A percentile compares a stretch with the other conserved stretches of the same genome.
Evolutionary conservation across 257 asterid species (phyloP).

Genomic region (Solanum peruvianum): DNA sequence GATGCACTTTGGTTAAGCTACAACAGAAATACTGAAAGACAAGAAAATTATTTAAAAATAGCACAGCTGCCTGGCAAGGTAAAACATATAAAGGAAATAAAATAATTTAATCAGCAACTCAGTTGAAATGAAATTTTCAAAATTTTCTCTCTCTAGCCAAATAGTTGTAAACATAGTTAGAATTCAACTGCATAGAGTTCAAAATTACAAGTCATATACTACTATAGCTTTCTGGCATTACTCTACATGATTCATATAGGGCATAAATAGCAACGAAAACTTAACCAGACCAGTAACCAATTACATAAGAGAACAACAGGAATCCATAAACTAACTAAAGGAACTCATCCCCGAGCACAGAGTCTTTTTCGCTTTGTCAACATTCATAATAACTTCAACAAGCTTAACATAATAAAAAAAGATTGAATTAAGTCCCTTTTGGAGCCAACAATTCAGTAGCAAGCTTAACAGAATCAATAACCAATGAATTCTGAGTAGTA

Average conservation of each 20-base stretch:
- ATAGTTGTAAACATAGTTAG: background rate
- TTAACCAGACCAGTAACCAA: background rate
- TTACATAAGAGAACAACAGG: background rate
- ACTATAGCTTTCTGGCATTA: background rate
- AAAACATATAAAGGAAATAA: background rate
- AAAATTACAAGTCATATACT: background rate
- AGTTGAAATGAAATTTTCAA: background rate
- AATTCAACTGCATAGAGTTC: background rate
- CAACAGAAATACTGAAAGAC: background rate
- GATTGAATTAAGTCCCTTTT: slow-evolving; percentile 41
- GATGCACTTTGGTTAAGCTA: background rate
- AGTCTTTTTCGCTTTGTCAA: background rate
- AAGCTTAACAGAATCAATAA: slow-evolving; percentile 82
- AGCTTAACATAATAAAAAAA: background rate
- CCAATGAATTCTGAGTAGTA: slow-evolving; percentile 75
- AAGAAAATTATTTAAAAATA: background rate
- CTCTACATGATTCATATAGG: background rate
- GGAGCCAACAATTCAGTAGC: slow-evolving; percentile 78
- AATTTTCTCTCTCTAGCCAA: background rate
- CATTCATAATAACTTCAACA: background rate
- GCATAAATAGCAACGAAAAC: background rate
- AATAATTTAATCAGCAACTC: background rate
- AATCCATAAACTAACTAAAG: background rate
- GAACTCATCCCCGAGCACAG: background rate
- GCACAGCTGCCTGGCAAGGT: background rate